Evolutionary conservation across 805 yeast species (phyloP), one percentile per base, ranked within the genome.

Genomic region (Nakazawaea ambrosiae): DNA sequence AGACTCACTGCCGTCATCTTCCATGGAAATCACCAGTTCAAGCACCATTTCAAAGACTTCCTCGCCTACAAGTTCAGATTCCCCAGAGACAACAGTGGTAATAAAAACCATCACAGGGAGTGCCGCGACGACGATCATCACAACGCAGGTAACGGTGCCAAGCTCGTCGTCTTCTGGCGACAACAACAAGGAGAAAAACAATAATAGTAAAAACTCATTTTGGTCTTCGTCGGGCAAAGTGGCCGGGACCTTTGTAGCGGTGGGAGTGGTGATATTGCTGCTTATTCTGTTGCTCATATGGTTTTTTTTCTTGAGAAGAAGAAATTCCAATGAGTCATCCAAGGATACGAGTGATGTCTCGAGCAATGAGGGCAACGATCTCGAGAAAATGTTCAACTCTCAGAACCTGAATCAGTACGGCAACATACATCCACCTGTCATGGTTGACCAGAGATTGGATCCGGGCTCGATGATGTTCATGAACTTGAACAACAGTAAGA

Each of bases 241-340:
- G 1, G 94, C 89, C 0, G 96, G 94, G 3, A 82, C 87, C 0
- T 86, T 86, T 58, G 75, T 82, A 2, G 88, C 74, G 0, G 92
- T 86, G 14, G 95, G 89, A 1, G 48, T 86, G 1, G 78, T 79
- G 1, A 71, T 60, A 1, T 48, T 74, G 0, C 66, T 66, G 1
- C 33, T 78, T 1, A 34, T 80, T 1, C 43, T 80, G 43, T 42
- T 69, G 49, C 61, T 72, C 60, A 55, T 68, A 26, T 44, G 63
- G 25, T 47, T 63, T 45, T 23, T 50, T 45, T 43, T 32, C 43
- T 16, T 39, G 12, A 53, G 49, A 6, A 49, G 47, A 34, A 49
- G 39, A 20, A 31, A 31, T n/a, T 40, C 39, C 5, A 37, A 47
- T 40, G 47, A 22, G 25, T 10, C n/a, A 8, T 8, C 7, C 7